Base-by-base conservation (phyloP, 805 yeast genomes). In the Dipodascopsis tothii region DNA sequence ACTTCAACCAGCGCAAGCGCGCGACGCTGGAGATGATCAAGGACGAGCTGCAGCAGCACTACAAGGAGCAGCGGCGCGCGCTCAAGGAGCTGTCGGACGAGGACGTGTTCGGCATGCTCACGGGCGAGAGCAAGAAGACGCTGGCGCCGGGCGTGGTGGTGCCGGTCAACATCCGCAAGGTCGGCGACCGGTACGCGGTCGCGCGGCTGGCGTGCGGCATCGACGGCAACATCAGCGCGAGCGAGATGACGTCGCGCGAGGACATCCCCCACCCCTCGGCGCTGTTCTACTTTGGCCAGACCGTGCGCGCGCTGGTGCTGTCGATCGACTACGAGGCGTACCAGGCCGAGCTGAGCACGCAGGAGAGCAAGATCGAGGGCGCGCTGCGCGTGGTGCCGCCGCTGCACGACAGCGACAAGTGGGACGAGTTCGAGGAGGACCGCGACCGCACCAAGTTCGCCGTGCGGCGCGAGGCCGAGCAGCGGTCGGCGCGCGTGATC, bases 11-110 rank as follows among this genome's bases (percentile, higher is more conserved):
- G 57, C 80, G 81, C 41, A 81, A 81, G 66, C 71, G 83, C 55
- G 80, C 85, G 34, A 85, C 94, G 1, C 70, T 86, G 48, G 88
- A 83, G 55, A 78, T 81, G 74, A 86, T 85, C 58, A 78, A 81
- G 51, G 87, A 78, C 52, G 99, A 92, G 65, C 73, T 92, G 51
- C 84, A 84, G 55, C 81, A 78, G 53, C 90, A 88, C 51, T 92
- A 78, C 61, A 92, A 80, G 56, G 99, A 92, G 66, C 71, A 84
- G 55, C 76, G 99, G 63, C 71, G 79, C 46, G 71, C 79, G 9
- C 80, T 80, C 74, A 84, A 77, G 51, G 56, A 71, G 9, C 65
- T 88, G 60, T 76, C 73, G 33, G 77, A 74, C 22, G 69, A 72
- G 33, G 95, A 87, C 58, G 78, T 90, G 6, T 92, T 92, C 73